phyloP scores from a whole-genome alignment of 2,329 filamentous ascomycete species.

The Colletotrichum tabaci region DNA sequence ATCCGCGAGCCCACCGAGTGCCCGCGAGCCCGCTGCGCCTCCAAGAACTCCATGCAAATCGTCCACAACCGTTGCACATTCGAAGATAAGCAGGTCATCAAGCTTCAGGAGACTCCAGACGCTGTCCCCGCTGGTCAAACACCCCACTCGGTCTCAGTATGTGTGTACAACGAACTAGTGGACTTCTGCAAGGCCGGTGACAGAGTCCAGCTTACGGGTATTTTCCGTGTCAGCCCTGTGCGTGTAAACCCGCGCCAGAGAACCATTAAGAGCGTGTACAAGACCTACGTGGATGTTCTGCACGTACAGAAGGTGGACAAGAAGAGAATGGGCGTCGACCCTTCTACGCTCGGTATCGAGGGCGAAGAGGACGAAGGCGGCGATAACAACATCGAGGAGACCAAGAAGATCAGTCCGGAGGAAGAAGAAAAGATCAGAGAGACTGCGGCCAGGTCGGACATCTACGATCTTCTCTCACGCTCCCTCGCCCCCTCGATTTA shows the following conservation, averaged over 20 bases:
- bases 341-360: conserved; percentile 87
- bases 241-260: conserved; percentile 94
- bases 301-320: conserved; percentile 98
- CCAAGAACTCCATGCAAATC: conserved; percentile 97
- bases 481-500: conserved; percentile 96
- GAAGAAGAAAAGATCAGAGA: conserved; percentile 91
- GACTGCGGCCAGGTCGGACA: conserved; percentile 84
- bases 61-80: conserved; percentile 96
- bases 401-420: conserved; percentile 85
- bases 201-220: conserved; percentile 93
- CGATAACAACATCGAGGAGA: conserved; percentile 85
- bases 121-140: conserved; percentile 96
- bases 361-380: conserved; percentile 76
- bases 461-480: conserved; percentile 92
- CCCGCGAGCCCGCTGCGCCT: conserved; percentile 83
- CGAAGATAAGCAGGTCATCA: conserved; percentile 98
- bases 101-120: conserved; percentile 97
- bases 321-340: conserved; percentile 92
- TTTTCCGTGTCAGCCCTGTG: conserved; percentile 95
- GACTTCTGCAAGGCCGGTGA: conserved; percentile 99
- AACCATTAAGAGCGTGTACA: conserved; percentile 95
- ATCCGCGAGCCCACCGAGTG: conserved; percentile 95
- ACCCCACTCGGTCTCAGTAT: conserved; percentile 95
- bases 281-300: conserved; percentile 95
- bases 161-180: conserved; percentile 96